Evolutionary conservation across 106 monocot genomes (phyloP), one percentile per base, ranked within the genome.

Genomic region (Narthecium ossifragum): DNA sequence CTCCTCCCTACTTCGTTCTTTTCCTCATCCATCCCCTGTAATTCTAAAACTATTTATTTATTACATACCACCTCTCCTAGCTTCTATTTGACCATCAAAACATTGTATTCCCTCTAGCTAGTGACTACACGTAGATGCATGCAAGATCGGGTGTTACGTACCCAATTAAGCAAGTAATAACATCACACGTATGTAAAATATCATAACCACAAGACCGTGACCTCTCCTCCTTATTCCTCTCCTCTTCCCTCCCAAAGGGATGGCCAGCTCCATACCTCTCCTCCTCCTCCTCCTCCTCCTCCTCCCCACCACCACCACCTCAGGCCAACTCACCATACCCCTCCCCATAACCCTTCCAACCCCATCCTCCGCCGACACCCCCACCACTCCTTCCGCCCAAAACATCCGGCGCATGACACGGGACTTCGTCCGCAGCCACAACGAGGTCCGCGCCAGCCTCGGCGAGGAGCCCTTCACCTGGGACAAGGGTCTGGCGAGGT

Each of bases 351-450:
- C 33, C 14, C 17, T 21, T 33, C 31, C 33, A 6, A 15, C 7
- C 30, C 5, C 21, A 18, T n/a, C 56, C 70, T 59, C 32, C 14
- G 6, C 0, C 34, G 36, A 18, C 34, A 11, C 13, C 25, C 47
- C 60, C 55, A 21, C n/a, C n/a, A 27, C 61, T 24, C 38, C 18
- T 20, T 21, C 20, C 34, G 39, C 33, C 34, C 41, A 4, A 24
- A 26, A 15, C 26, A 25, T 47, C 38, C 54, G 23, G 2, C 0
- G 0, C 6, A 63, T 49, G 47, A 46, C 65, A 0, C 53, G 52
- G 8, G 66, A 66, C 43, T 81, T 81, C 67, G 34, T 81, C 10
- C 1, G 26, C 0, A 46, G 52, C 13, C 78, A 78, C 62, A 78
- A 78, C 57, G 6, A 18, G 1, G 57, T 72, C 11, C 78, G 78